Evolutionary conservation across 768 basidiomycete genomes (phyloP).

Genomic region (Nidularia sp.): DNA sequence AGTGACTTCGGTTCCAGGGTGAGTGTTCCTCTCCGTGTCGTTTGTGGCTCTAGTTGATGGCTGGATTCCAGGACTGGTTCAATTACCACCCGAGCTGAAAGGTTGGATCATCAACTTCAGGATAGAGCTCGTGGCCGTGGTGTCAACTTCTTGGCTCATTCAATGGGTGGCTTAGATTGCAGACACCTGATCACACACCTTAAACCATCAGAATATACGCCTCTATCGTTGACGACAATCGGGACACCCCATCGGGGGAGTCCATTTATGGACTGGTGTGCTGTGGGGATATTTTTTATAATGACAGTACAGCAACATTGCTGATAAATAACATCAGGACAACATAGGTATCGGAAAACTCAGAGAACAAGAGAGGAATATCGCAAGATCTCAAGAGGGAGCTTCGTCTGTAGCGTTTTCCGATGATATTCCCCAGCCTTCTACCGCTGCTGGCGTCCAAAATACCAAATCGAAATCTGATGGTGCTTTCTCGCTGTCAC

Average conservation of each 20-base stretch:
- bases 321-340: conserved; percentile 40
- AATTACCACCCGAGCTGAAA: conserved; percentile 73
- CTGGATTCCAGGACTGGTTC: conserved; percentile 72
- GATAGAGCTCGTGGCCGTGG: conserved; percentile 67
- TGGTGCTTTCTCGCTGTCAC: conserved; percentile 35
- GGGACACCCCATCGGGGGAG: conserved; percentile 94
- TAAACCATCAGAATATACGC: conserved; percentile 76
- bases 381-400: conserved; percentile 10
- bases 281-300: conserved; percentile 37
- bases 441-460: conserved; percentile 2
- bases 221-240: conserved; percentile 83
- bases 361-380: conserved; percentile 32
- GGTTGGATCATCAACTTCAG: conserved; percentile 69
- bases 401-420: conserved; percentile 4
- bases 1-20: conserved; percentile 93
- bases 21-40: conserved; percentile 18
- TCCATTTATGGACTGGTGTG: conserved; percentile 99
- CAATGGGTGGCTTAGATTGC: conserved; percentile 97
- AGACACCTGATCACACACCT: conserved; percentile 88
- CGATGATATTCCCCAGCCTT: not conserved
- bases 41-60: not conserved
- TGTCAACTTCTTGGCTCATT: conserved; percentile 92
- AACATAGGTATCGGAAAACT: conserved; percentile 88
- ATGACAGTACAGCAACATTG: not conserved
- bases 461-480: conserved; percentile 20